Base-by-base conservation (phyloP, 2,329 filamentous ascomycete genomes). In the Leptographium galeiforme region DNA sequence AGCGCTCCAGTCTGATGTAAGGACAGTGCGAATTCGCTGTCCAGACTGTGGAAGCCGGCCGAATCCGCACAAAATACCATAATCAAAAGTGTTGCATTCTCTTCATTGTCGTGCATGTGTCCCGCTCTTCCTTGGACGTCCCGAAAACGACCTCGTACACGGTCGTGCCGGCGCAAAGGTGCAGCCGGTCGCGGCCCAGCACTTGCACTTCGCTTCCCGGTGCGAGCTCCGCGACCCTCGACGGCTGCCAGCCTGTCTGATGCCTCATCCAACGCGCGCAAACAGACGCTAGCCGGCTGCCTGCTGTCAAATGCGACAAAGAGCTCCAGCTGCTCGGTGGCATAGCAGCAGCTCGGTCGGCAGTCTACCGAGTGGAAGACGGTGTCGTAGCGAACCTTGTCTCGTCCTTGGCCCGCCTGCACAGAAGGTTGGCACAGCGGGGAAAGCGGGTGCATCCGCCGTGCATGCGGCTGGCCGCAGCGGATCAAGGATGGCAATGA, bases 1-100 rank as follows among this genome's bases (percentile, higher is more conserved):
- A 90, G 14, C 76, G 93, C 64, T 91, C 85, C 61, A 97, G 89
- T 69, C 73, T 98, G 68, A 97, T 97, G 40, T 18, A 41, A n/a
- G 34, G 16, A 41, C 40, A 41, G 40, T 18, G 16, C 40, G 40
- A 41, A 8, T 41, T 8, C 12, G 12, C 2, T 25, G 25, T 25
- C 5, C 25, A 5, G 25, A 25, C 25, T 25, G 25, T 25, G 5
- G 25, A 25, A 25, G 25, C 25, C 25, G 34, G 34, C 8, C 34
- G 34, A 36, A 36, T 36, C 34, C 6, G 34, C 8, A 36, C 34
- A 4, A 36, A 36, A 36, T 36, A 8, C 34, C 4, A 36, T 36
- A 36, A 25, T 25, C 25, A 25, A 25, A 25, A 25, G 25, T 25
- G 25, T 25, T 25, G 25, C 25, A 25, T 25, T 25, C 25, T 25